These are phyloP conservation scores for Erysimum cheiranthoides DNA, from an alignment of 345 rosid species.

Conservation along the genomic window DNA sequence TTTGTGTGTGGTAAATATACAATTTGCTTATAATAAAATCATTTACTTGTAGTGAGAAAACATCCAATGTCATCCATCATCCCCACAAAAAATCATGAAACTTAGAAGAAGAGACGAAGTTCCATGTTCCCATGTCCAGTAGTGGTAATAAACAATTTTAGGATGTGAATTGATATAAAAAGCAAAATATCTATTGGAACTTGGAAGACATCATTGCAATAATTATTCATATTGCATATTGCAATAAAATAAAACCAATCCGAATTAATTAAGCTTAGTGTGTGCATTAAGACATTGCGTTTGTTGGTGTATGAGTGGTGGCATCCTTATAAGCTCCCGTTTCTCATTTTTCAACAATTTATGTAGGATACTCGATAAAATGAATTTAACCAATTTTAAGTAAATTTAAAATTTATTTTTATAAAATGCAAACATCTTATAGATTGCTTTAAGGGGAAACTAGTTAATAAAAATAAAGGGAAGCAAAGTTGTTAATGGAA, in stretches of 20 bases:
- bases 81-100: background rate
- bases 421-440: background rate
- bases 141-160: background rate
- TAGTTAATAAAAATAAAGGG: background rate
- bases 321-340: conserved; percentile 2
- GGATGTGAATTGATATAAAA: background rate
- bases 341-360: conserved; percentile 3
- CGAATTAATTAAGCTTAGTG: background rate
- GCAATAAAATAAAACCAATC: background rate
- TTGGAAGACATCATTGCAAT: background rate
- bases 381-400: background rate
- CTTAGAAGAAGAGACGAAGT: background rate
- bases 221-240: background rate
- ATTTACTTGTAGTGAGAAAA: background rate
- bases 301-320: conserved; percentile 32
- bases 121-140: conserved; percentile 11
- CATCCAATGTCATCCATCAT: conserved; percentile 1
- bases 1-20: background rate
- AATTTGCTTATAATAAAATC: background rate
- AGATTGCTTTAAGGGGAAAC: conserved; percentile 16
- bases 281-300: background rate
- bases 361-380: background rate
- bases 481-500: conserved; percentile 1
- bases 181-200: background rate
- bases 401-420: background rate